These are phyloP conservation scores for Piper longum DNA, from an alignment of 164 flowering plant species.

Conservation along the genomic window DNA sequence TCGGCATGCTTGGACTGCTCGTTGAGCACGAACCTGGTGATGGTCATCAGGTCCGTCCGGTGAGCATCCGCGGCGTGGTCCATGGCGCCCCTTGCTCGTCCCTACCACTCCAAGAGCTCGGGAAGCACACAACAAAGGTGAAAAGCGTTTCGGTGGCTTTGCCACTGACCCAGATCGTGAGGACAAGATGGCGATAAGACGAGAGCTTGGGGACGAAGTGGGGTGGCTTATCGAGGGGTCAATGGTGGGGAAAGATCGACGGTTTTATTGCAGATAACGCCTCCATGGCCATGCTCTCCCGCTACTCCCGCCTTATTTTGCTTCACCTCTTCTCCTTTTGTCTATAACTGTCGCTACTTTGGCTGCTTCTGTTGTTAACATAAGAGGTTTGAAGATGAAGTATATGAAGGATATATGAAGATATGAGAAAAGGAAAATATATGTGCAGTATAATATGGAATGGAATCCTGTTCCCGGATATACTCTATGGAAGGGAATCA, in stretches of 20 bases:
- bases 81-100: slow-evolving; percentile 20
- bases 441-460: too few relatives aligned
- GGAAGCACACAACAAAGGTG: background rate
- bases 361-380: too few relatives aligned
- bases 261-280: slow-evolving; percentile 22
- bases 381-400: too few relatives aligned
- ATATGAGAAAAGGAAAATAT: too few relatives aligned
- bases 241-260: slow-evolving; percentile 19
- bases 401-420: too few relatives aligned
- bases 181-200: background rate
- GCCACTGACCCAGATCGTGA: background rate
- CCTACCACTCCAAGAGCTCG: background rate
- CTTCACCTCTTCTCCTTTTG: background rate
- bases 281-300: slow-evolving; percentile 1
- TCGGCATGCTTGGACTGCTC: slow-evolving; percentile 88
- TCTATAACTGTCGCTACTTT: too few relatives aligned
- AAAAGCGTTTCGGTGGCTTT: background rate
- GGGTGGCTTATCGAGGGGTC: slow-evolving; percentile 23
- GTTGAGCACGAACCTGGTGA: slow-evolving; percentile 73
- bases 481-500: too few relatives aligned
- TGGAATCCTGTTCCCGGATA: too few relatives aligned
- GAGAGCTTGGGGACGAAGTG: background rate
- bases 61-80: slow-evolving; percentile 88
- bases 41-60: slow-evolving; percentile 93
- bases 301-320: background rate